Evolutionary conservation across 2,329 filamentous ascomycete species (phyloP).

Genomic region (Aspergillus caelatus): DNA sequence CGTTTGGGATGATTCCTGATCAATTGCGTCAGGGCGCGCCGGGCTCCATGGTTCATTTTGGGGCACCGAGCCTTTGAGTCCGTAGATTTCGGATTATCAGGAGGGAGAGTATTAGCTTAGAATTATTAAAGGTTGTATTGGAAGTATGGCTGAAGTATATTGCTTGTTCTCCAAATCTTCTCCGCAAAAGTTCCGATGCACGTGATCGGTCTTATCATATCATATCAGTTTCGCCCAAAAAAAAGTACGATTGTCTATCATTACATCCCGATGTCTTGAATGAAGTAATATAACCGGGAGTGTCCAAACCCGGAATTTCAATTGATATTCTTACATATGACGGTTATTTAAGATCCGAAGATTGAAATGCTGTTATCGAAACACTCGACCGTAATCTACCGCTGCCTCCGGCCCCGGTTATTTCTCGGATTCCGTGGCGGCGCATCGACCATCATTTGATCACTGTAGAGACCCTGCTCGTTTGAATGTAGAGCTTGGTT

Average conservation of each 20-base stretch:
- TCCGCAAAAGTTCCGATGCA: conserved; percentile 31
- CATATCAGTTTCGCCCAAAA: conserved; percentile 3
- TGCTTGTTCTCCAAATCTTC: conserved; percentile 22
- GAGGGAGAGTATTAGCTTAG: not conserved
- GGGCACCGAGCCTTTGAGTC: not conserved
- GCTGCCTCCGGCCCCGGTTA: conserved; percentile 21
- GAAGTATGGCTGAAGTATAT: not conserved
- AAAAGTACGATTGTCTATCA: not conserved
- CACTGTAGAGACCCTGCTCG: conserved; percentile 39
- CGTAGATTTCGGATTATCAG: no score
- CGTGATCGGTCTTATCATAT: conserved; percentile 25
- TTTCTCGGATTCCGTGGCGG: conserved; percentile 28
- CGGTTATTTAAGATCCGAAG: not conserved
- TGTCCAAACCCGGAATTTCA: not conserved
- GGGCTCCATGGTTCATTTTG: conserved; percentile 33
- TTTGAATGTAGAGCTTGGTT: conserved; percentile 17
- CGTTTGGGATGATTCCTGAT: conserved; percentile 24
- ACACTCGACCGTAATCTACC: conserved; percentile 12
- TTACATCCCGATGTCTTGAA: not conserved
- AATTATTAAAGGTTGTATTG: not conserved
- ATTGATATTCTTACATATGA: conserved; percentile 8
- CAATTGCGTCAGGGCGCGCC: conserved; percentile 31
- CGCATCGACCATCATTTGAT: conserved; percentile 45
- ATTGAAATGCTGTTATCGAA: not conserved
- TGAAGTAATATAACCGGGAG: not conserved